Base-by-base conservation (phyloP, 345 rosid species). In the Passiflora organensis region DNA sequence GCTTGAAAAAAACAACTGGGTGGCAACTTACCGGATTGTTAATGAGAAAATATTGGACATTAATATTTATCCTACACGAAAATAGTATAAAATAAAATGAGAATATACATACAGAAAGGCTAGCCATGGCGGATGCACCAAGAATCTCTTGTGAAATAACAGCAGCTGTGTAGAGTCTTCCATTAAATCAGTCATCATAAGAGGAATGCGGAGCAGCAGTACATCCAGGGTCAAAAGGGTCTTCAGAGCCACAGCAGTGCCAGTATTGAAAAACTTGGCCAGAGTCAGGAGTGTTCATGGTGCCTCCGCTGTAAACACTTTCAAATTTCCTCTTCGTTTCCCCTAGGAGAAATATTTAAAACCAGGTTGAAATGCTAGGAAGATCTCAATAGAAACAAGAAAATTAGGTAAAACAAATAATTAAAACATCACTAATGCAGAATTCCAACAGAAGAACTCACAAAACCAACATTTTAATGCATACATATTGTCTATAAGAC, bases 241-340 rank as follows among this genome's bases (percentile, higher is more conserved):
- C 93, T 71, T 88, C 95, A 28, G 90, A 82, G 2, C 93, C 93
- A 80, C 95, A 88, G 70, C 98, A 91, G 72, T 87, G 98, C 98
- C 98, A 85, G 48, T 85, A 88, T 46, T 88, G 86, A 55, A 72
- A 69, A 43, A 88, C 82, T 56, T 71, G 43, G 43, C 96, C 96
- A 1, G 95, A 76, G 53, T 77, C 82, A 4, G 93, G 88, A 41
- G 95, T 84, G 58, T 80, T 64, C 96, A 91, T 75, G 21, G 96
- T 88, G 43, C 96, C 96, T 39, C 95, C 90, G 0, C 72, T 1
- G 65, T 86, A 78, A 2, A 86, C 98, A 43, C 96, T 84, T 77
- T 88, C 96, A 36, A 91, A 88, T 63, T 91, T 91, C 76, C 96
- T 87, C 83, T 72, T 85, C 20, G 95, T 91, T 74, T 91, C 97